Percentiles rank a stretch among this genome's conserved stretches.
Conservation (phyloP, 176 grass and related monocot genomes). For the Melocanna baccifera region DNA sequence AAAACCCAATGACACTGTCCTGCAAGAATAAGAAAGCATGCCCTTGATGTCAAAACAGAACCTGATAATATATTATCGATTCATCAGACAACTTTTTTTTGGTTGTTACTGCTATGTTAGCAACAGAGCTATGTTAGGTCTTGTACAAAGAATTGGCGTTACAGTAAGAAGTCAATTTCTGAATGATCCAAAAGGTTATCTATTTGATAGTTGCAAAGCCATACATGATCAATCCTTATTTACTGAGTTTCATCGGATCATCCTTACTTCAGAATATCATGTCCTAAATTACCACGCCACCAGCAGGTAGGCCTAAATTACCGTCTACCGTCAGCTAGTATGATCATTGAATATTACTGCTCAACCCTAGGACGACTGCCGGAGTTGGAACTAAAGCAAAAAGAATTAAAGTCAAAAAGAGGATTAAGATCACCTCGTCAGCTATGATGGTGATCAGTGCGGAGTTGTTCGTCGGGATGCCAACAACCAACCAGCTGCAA, state of each 20-base stretch:
- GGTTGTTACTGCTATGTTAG: not conserved
- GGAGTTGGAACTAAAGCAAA: too few relatives aligned
- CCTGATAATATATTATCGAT: not conserved
- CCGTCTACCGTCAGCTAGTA: not conserved
- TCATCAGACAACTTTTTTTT: not conserved
- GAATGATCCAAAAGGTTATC: not conserved
- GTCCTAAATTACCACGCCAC: not conserved
- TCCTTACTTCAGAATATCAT: not conserved
- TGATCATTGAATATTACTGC: too few relatives aligned
- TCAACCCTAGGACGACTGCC: too few relatives aligned
- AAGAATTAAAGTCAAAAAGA: too few relatives aligned
- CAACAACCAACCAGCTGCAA: too few relatives aligned
- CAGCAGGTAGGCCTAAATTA: not conserved
- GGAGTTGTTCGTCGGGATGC: too few relatives aligned
- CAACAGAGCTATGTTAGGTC: too few relatives aligned
- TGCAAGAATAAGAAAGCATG: conserved; percentile 3
- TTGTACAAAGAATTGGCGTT: not conserved
- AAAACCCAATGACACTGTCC: conserved; percentile 49
- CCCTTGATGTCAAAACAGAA: not conserved
- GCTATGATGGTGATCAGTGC: too few relatives aligned
- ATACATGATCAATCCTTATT: not conserved
- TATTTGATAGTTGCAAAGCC: not conserved
- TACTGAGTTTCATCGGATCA: not conserved
- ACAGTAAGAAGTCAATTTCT: not conserved
- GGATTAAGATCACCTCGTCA: too few relatives aligned